These are phyloP conservation scores for Penicillium ochrochloron DNA, from an alignment of 495 filamentous ascomycete species.

Conservation along the genomic window DNA sequence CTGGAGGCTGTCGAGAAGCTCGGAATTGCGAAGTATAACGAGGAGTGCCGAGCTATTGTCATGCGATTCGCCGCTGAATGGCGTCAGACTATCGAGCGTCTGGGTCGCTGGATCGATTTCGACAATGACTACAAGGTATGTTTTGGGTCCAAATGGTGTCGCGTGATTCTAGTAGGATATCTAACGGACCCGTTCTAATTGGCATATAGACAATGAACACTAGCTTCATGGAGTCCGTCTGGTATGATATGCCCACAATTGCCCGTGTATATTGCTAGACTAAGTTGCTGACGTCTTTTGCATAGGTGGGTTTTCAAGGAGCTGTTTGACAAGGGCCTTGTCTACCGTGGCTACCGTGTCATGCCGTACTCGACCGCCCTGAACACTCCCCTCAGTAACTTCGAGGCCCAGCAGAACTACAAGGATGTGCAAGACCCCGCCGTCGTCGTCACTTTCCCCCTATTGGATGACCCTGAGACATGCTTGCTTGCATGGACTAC, in stretches of 20 bases:
- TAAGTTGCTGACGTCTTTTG: background rate
- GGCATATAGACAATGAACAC: conserved; percentile 78
- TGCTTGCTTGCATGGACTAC: conserved; percentile 89
- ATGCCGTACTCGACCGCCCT: conserved; percentile 96
- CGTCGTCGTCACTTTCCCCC: conserved; percentile 86
- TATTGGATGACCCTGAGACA: conserved; percentile 75
- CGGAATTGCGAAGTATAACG: conserved; percentile 91
- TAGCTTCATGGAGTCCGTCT: conserved; percentile 93
- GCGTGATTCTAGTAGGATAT: background rate
- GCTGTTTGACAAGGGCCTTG: conserved; percentile 83
- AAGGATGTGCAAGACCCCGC: conserved; percentile 92
- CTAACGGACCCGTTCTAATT: background rate
- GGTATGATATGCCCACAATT: conserved; percentile 51
- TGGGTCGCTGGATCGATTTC: conserved; percentile 98
- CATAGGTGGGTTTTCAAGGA: conserved; percentile 43
- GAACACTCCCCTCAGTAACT: conserved; percentile 89
- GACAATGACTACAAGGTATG: conserved; percentile 94
- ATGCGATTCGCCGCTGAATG: conserved; percentile 92
- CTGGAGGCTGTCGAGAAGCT: conserved; percentile 85
- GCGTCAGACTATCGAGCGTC: conserved; percentile 83
- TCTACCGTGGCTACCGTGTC: conserved; percentile 87
- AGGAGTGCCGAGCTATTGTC: conserved; percentile 89
- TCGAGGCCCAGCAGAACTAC: conserved; percentile 93
- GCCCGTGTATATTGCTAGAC: background rate
- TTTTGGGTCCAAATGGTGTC: background rate